phyloP scores from a whole-genome alignment of 345 rosid genomes.

The Alliaria petiolata region DNA sequence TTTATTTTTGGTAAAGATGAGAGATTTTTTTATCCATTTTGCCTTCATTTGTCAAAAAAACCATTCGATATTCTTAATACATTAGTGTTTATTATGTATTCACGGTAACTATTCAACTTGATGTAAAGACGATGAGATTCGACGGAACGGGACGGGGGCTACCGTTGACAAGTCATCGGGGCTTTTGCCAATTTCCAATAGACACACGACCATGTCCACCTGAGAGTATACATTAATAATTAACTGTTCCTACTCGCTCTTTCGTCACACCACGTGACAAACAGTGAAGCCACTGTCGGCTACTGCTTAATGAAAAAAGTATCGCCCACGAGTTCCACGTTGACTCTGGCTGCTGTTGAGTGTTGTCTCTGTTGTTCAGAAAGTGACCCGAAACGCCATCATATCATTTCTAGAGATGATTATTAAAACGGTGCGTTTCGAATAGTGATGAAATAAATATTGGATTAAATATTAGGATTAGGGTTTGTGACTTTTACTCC shows the following conservation, averaged over 20 bases:
- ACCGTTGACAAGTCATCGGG: constrained; percentile 16
- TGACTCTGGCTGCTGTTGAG: background rate
- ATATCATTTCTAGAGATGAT: background rate
- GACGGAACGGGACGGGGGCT: background rate
- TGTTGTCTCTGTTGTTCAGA: background rate
- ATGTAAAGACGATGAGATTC: background rate
- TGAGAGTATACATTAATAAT: background rate
- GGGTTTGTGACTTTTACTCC: too few relatives aligned
- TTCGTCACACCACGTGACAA: constrained; percentile 1
- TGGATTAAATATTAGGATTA: too few relatives aligned
- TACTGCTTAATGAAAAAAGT: background rate
- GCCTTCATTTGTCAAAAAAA: background rate
- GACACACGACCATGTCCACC: constrained; percentile 26
- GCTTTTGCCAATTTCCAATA: constrained; percentile 11
- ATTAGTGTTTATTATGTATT: background rate
- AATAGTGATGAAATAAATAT: too few relatives aligned
- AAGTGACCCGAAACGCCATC: background rate
- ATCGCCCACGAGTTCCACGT: constrained; percentile 17
- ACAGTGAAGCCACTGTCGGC: constrained; percentile 5
- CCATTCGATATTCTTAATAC: background rate
- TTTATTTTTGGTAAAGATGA: too few relatives aligned
- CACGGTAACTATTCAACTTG: background rate
- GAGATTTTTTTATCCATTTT: too few relatives aligned
- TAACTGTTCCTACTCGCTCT: background rate
- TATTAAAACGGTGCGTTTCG: background rate